Evolutionary conservation across 805 yeast genomes (phyloP).

Genomic region (Lipomyces oligophaga): DNA sequence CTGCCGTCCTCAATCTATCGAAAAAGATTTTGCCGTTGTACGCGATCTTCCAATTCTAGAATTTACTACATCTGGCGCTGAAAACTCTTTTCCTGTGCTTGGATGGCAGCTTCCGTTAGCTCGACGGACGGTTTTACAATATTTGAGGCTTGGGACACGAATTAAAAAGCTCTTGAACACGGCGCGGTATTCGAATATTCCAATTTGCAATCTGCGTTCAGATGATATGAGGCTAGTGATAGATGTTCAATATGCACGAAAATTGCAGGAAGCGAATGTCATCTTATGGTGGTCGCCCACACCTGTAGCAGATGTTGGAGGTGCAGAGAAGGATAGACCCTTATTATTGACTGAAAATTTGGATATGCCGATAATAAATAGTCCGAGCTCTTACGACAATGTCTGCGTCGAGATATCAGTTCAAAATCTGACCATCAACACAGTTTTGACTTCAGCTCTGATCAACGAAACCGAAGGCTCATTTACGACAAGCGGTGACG

Average conservation of each 20-base stretch:
- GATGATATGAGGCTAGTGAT: slow-evolving; percentile 74
- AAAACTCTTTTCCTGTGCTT: slow-evolving; percentile 62
- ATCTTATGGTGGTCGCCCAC: slow-evolving; percentile 92
- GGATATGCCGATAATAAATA: slow-evolving; percentile 67
- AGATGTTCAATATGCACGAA: slow-evolving; percentile 83
- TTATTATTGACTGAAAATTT: slow-evolving; percentile 49
- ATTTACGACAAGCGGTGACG: slow-evolving; percentile 34
- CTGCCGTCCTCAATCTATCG: slow-evolving; percentile 38
- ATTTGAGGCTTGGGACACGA: slow-evolving; percentile 71
- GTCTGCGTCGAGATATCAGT: slow-evolving; percentile 76
- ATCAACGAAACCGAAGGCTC: slow-evolving; percentile 87
- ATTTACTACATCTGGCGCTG: slow-evolving; percentile 55
- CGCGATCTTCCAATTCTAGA: slow-evolving; percentile 53
- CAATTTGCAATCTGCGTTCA: slow-evolving; percentile 78
- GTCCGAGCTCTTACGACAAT: slow-evolving; percentile 73
- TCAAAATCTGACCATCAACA: slow-evolving; percentile 77
- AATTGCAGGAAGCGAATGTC: slow-evolving; percentile 57
- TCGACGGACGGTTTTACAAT: slow-evolving; percentile 63
- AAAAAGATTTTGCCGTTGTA: slow-evolving; percentile 46
- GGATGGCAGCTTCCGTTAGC: slow-evolving; percentile 75
- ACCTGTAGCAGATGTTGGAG: slow-evolving; percentile 82
- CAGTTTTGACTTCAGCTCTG: slow-evolving; percentile 77
- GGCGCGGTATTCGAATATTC: slow-evolving; percentile 72
- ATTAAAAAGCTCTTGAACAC: slow-evolving; percentile 59
- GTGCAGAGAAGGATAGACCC: slow-evolving; percentile 63